Evolutionary conservation across 1,284 basidiomycete species (phyloP), one percentile per base, ranked within the genome.

Genomic region (Hemileia vastatrix): DNA sequence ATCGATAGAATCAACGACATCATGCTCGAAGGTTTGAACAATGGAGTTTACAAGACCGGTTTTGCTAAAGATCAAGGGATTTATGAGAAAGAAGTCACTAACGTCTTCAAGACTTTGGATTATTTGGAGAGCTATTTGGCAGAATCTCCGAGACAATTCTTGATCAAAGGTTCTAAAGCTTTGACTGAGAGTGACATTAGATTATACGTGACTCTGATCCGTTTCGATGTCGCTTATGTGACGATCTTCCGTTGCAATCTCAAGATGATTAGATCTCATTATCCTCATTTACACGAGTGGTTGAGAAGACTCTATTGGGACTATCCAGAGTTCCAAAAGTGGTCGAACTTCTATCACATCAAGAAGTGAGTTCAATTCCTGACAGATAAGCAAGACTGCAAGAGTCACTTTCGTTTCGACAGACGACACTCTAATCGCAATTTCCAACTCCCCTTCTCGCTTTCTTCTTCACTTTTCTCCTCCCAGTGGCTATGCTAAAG

Each of bases 221-320:
- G 88, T 76, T 65, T 67, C 56, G 90, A 94, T 72, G 86, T 87
- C 0, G 92, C 89, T 32, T 97, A 98, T 77, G 83, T 87, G 57
- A 84, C 84, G 0, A 87, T 91, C 77, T 96, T 97, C 82, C 96
- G 96, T 77, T 94, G 90, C 80, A 94, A 95, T 80, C 77, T 90
- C 67, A 84, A 85, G 40, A 82, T 65, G 69, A 78, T 80, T 70
- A 77, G 79, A 60, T 78, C 84, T 71, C 86, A 87, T 24, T 94
- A 90, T 77, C 90, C 90, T 23, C 81, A 83, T 54, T 81, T 93
- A 56, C 83, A 94, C 77, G 76, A 77, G 31, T 92, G 43, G 45
- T 44, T 36, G 18, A 40, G n/a, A n/a, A n/a, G n/a, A 71, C 78
- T 96, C 40, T 97, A 97, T 79, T 96, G 91, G 92, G 88, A 87